Conservation (phyloP, 2,329 filamentous ascomycete species). For the Pestalotiopsis sp. region DNA sequence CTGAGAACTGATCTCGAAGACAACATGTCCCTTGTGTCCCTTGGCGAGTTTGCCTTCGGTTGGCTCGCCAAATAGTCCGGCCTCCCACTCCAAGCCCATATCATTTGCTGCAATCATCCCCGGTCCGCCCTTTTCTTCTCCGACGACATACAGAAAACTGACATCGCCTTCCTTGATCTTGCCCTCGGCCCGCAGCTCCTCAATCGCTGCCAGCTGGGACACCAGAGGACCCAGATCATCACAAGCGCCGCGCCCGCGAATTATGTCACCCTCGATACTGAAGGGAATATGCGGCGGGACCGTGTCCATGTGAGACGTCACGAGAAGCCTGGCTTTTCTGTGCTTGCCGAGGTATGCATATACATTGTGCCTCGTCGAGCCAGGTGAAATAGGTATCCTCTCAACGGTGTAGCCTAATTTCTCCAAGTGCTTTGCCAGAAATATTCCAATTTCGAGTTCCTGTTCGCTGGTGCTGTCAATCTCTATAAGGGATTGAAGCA, state of each 20-base stretch:
- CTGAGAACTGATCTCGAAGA: slow-evolving; percentile 33
- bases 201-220: slow-evolving; percentile 51
- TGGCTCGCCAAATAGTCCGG: slow-evolving; percentile 57
- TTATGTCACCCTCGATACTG: slow-evolving; percentile 35
- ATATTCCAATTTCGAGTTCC: slow-evolving; percentile 37
- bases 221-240: slow-evolving; percentile 44
- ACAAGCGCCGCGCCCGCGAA: slow-evolving; percentile 50
- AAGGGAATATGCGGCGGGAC: slow-evolving; percentile 58
- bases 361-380: slow-evolving; percentile 38
- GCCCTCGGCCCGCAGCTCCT: slow-evolving; percentile 31
- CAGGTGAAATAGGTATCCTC: slow-evolving; percentile 35
- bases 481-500: slow-evolving; percentile 37
- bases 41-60: slow-evolving; percentile 56
- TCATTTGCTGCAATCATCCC: slow-evolving; percentile 56
- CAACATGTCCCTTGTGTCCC: slow-evolving; percentile 53
- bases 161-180: slow-evolving; percentile 29
- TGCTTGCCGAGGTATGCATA: slow-evolving; percentile 39
- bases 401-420: slow-evolving; percentile 38
- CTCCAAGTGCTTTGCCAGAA: slow-evolving; percentile 34
- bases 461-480: slow-evolving; percentile 40
- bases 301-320: slow-evolving; percentile 40
- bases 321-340: slow-evolving; percentile 33
- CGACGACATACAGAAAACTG: slow-evolving; percentile 42
- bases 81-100: slow-evolving; percentile 43
- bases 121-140: slow-evolving; percentile 57